phyloP scores from a whole-genome alignment of 306 rosid genomes.

The Spatholobus suberectus region DNA sequence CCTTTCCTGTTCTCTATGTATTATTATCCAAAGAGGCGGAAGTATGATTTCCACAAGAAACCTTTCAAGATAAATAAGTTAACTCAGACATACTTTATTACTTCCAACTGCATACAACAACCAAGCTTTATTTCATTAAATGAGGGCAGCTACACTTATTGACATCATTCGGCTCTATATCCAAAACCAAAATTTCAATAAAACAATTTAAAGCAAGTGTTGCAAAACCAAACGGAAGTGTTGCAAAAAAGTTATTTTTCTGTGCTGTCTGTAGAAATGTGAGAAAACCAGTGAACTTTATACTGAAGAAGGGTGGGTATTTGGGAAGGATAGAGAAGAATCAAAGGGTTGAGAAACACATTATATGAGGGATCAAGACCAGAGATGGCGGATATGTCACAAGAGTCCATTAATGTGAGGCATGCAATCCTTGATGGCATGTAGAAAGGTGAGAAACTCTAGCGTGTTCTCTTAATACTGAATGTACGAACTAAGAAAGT shows the following conservation, averaged over 20 bases:
- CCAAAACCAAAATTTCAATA: constrained; percentile 4
- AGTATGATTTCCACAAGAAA: neutral
- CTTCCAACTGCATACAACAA: neutral
- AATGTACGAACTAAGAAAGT: neutral
- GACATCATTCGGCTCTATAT: neutral
- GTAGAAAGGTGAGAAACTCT: neutral
- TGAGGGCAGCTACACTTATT: neutral
- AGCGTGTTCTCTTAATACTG: neutral
- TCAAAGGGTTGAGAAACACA: neutral
- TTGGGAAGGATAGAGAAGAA: neutral
- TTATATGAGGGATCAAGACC: neutral
- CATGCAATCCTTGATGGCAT: neutral
- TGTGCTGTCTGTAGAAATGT: neutral
- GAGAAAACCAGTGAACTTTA: neutral
- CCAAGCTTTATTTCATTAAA: neutral
- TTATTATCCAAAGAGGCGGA: neutral
- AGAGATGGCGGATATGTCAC: neutral
- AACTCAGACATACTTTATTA: neutral
- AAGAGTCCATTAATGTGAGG: neutral
- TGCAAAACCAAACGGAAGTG: neutral
- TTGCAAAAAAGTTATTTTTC: neutral
- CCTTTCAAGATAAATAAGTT: neutral
- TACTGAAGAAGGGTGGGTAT: neutral
- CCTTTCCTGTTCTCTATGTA: neutral
- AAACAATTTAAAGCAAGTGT: neutral